Conservation (phyloP, 2,329 filamentous ascomycete genomes). For the Pseudocercospora musae region DNA sequence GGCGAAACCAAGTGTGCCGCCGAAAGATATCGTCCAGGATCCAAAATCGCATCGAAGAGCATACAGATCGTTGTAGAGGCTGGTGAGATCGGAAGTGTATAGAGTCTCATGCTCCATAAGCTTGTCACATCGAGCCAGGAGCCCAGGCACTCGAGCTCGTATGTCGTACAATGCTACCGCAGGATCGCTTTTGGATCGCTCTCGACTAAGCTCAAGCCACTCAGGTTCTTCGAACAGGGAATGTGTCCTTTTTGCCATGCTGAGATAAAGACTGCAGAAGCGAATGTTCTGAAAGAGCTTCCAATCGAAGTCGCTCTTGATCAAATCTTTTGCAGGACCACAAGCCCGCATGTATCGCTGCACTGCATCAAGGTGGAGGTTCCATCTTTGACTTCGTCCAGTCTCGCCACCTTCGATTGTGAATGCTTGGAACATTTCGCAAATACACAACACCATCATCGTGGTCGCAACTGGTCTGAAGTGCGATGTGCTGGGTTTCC, state of each 20-base stretch:
- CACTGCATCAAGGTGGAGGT: not conserved
- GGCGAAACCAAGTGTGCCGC: not conserved
- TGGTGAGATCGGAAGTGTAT: not conserved
- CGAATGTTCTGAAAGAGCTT: conserved; percentile 2
- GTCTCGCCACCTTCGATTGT: not conserved
- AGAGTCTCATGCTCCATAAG: not conserved
- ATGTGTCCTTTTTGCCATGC: not conserved
- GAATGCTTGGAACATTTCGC: conserved; percentile 1
- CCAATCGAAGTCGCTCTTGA: conserved; percentile 4
- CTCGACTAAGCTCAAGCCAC: not conserved
- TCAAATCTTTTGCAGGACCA: conserved; percentile 1
- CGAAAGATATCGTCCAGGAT: not conserved
- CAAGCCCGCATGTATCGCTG: conserved; percentile 1
- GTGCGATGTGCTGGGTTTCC: not conserved
- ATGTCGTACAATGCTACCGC: not conserved
- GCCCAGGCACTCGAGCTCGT: not conserved
- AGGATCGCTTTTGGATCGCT: not conserved
- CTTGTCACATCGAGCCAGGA: not conserved
- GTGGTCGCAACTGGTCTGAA: not conserved
- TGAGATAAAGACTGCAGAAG: not conserved
- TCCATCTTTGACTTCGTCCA: not conserved
- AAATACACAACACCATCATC: conserved; percentile 1
- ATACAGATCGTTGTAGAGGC: not conserved
- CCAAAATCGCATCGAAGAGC: not conserved
- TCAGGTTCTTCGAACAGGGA: not conserved